phyloP scores from a whole-genome alignment of 176 grass and related monocot species.

The Canna indica region DNA sequence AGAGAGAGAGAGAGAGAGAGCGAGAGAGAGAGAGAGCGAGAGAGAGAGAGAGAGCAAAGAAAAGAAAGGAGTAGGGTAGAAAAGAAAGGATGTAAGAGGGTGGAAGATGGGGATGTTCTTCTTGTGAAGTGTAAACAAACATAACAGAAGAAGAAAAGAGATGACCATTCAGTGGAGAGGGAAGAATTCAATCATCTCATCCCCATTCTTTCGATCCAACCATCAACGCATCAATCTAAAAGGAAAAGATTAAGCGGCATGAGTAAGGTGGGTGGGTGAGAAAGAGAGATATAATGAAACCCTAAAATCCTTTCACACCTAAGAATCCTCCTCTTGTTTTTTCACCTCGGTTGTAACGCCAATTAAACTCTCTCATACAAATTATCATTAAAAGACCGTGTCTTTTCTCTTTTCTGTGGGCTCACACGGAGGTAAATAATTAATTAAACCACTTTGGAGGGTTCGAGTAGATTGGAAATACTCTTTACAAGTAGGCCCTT shows the following conservation, averaged over 20 bases:
- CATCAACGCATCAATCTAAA: background rate
- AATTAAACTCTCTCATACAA: too few relatives aligned
- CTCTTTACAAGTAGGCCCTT: too few relatives aligned
- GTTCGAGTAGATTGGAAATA: too few relatives aligned
- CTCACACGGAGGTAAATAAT: background rate
- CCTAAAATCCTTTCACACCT: background rate
- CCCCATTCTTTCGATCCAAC: background rate
- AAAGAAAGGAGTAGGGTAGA: background rate
- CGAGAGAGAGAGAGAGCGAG: background rate
- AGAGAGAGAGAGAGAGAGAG: background rate
- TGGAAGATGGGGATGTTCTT: background rate
- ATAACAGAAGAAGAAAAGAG: background rate
- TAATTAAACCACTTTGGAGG: too few relatives aligned
- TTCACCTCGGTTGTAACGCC: background rate
- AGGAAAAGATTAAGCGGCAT: background rate
- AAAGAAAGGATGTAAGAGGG: background rate
- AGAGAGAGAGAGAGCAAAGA: background rate
- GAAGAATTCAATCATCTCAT: conserved; percentile 7
- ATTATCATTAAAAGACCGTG: background rate
- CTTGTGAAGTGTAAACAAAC: background rate
- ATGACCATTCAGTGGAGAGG: conserved; percentile 3
- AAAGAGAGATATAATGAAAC: background rate
- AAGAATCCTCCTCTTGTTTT: background rate
- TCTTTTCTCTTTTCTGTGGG: background rate
- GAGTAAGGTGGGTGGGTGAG: background rate